A percentile compares a stretch with the other conserved stretches of the same genome.
phyloP scores from a whole-genome alignment of 257 asterid species.

The Nicotiana tomentosiformis region DNA sequence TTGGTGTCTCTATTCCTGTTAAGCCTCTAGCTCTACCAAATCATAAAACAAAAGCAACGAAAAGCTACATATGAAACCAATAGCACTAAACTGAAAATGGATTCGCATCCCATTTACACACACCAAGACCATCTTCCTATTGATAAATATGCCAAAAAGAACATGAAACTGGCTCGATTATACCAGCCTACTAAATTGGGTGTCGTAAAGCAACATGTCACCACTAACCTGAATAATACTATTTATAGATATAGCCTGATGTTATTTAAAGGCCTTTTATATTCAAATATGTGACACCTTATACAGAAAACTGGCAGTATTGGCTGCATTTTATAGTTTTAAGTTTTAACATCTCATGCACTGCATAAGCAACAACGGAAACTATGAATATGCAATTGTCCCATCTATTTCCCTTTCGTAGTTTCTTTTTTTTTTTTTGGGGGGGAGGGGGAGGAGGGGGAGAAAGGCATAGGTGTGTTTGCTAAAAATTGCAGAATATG shows the following conservation, averaged over 20 bases:
- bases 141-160: neutral
- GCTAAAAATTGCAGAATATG: neutral
- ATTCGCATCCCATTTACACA: neutral
- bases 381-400: neutral
- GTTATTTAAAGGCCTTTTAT: neutral
- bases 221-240: neutral
- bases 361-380: neutral
- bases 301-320: neutral
- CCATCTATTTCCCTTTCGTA: neutral
- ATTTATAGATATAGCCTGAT: neutral
- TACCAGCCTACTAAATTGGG: neutral
- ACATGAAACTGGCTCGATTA: no score
- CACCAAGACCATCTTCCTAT: neutral
- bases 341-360: neutral
- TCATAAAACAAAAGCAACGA: neutral
- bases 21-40: neutral
- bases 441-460: no score
- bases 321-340: neutral
- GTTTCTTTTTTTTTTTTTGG: neutral
- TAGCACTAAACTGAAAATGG: neutral
- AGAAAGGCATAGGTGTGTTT: neutral
- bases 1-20: neutral
- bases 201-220: neutral
- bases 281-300: neutral
- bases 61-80: neutral